Base-by-base conservation (phyloP, 2,329 filamentous ascomycete species). In the Phaeophleospora eucalypticola region DNA sequence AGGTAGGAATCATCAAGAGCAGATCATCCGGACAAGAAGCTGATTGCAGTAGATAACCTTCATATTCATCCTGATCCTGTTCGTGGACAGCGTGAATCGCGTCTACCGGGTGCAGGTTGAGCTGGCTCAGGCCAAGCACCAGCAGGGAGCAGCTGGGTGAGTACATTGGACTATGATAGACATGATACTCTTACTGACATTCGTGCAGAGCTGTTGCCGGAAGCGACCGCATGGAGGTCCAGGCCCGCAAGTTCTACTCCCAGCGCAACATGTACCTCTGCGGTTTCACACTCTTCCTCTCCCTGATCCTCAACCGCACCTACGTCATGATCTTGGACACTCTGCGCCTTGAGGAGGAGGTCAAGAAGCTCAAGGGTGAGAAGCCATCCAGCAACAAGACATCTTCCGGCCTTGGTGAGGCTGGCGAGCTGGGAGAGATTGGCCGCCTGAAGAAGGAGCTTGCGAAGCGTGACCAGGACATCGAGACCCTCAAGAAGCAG, bases 201-300 rank as follows among this genome's bases (percentile, higher is more conserved):
- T 19, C 15, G 3, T 43, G 19, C 59, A 82, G 86, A 65, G 76
- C 78, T 47, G 82, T 96, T 62, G 91, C 72, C 38, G 74, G 93
- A 55, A 85, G 88, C 66, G 93, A 97, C 69, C 91, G 93, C 56
- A 89, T 95, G 81, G 93, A 98, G 74, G 91, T 97, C 43, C 93
- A 98, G 73, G 91, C 93, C 57, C 89, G 93, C 80, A 98, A 98
- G 75, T 98, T 98, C 79, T 98, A 98, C 81, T 95, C 90, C 53
- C 91, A 98, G 77, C 90, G 93, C 71, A 98, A 98, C 83, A 98
- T 98, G 93, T 98, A 98, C 76, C 89, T 98, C 53, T 97, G 93
- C 72, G 93, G 93, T 62, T 98, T 98, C 79, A 98, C 93, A 4
- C 85, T 98, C 55, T 97, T 98, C 82, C 85, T 98, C 53, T 97